These are phyloP conservation scores for Tulasnella sp. DNA, from an alignment of 768 basidiomycete genomes.

Conservation along the genomic window DNA sequence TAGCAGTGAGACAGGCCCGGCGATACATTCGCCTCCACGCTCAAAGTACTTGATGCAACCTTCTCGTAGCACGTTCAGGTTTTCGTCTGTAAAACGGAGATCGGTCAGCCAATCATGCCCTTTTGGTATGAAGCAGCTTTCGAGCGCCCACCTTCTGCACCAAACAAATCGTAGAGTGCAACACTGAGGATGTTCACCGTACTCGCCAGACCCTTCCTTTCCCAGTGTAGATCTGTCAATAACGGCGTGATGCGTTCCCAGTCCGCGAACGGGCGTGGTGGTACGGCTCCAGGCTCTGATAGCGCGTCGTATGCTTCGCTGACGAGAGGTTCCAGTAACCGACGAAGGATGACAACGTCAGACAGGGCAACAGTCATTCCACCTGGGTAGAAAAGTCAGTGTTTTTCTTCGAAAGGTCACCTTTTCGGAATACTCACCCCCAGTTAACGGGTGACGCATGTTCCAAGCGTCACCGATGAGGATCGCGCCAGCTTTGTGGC, in stretches of 20 bases:
- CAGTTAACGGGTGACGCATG: conserved; percentile 97
- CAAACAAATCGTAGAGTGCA: conserved; percentile 89
- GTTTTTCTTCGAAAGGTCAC: background rate
- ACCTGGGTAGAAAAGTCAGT: conserved; percentile 31
- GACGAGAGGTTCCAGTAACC: conserved; percentile 12
- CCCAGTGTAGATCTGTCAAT: conserved; percentile 74
- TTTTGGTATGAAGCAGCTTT: background rate
- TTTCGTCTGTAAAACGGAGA: conserved; percentile 14
- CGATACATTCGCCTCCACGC: conserved; percentile 76
- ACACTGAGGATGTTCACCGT: conserved; percentile 90
- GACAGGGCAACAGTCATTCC: conserved; percentile 95
- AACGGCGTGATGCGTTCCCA: conserved; percentile 31
- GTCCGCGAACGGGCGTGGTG: conserved; percentile 18
- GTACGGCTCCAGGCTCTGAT: conserved; percentile 16
- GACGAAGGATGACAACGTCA: conserved; percentile 65
- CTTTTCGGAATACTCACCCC: conserved; percentile 28
- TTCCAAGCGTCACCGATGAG: conserved; percentile 96
- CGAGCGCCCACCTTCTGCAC: conserved; percentile 66
- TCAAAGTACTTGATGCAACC: conserved; percentile 99
- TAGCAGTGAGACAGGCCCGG: conserved; percentile 81
- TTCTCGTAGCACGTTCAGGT: conserved; percentile 19
- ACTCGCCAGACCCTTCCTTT: conserved; percentile 66
- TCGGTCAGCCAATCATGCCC: too few species aligned
- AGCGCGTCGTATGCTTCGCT: conserved; percentile 7
- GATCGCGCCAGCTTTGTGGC: conserved; percentile 54